A percentile compares a stretch with the other conserved stretches of the same genome.
Conservation (phyloP, 1,284 basidiomycete species). For the Moniliophthora roreri region DNA sequence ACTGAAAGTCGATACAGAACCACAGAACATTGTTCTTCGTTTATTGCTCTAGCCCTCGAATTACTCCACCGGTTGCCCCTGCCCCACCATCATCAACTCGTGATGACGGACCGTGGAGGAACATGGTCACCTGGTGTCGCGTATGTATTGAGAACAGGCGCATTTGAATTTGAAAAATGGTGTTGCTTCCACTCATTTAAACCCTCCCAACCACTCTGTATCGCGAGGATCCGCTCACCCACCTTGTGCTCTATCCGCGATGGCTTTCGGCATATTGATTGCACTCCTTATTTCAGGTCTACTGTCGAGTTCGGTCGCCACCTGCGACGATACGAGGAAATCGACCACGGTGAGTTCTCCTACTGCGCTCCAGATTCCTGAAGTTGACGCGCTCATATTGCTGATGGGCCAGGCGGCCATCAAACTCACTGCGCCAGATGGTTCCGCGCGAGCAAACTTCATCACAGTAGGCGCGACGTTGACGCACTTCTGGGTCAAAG, state of each 20-base stretch:
- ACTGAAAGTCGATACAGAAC: no score
- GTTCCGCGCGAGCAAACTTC: slow-evolving; percentile 39
- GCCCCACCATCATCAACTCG: background rate
- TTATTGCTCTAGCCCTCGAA: background rate
- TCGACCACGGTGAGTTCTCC: background rate
- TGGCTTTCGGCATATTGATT: background rate
- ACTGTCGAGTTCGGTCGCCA: background rate
- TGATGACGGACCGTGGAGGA: background rate
- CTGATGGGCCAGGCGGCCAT: slow-evolving; percentile 29
- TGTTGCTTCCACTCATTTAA: background rate
- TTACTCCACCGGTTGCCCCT: background rate
- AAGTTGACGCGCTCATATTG: background rate
- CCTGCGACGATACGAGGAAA: background rate
- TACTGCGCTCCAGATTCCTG: no score
- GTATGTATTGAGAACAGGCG: background rate
- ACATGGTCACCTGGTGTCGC: background rate
- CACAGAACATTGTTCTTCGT: no score
- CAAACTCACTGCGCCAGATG: slow-evolving; percentile 35
- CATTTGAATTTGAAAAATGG: background rate
- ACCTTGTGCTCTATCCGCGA: background rate
- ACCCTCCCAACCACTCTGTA: background rate
- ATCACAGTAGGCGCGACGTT: slow-evolving; percentile 40
- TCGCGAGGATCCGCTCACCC: background rate
- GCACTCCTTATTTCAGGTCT: background rate
- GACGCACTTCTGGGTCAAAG: slow-evolving; percentile 43